Base-by-base conservation (phyloP, 805 yeast species). In the Spathaspora passalidarum region DNA sequence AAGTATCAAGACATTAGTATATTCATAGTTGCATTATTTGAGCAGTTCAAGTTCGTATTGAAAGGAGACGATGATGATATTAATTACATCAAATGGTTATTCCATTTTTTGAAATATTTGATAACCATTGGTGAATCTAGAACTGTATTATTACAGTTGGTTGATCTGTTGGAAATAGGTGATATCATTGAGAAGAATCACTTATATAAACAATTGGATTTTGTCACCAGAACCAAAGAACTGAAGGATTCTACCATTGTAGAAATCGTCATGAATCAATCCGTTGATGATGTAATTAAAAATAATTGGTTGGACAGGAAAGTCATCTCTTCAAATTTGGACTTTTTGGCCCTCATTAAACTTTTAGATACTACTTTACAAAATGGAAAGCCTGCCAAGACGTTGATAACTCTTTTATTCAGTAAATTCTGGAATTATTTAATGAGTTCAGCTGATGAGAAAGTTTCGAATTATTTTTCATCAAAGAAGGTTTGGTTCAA, bases 31-130 rank as follows among this genome's bases (percentile, higher is more conserved):
- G 65, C 59, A 1, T 51, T 70, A 5, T 61, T 81, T 38, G 97
- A 90, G 52, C 97, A 90, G 58, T 76, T 85, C 63, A 70, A 73
- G 43, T 87, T 75, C 57, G 74, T 80, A 9, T 66, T 72, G 4
- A 65, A 62, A 0, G 48, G 53, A 9, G 57, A 55, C 16, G 55
- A 57, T 5, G 22, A 61, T 0, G 45, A 46, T 8, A 16, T 20
- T 5, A 29, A 34, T 7, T 54, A 64, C 3, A 53, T 68, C 17
- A 56, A 61, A 40, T 86, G 91, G 89, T 44, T 86, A 1, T 56
- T 68, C 8, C 53, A 74, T 1, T 74, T 80, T 36, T 52, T 77
- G 29, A 70, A 78, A 52, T 75, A 75, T 42, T 59, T 80, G 51
- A 59, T 68, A 2, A 61, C 82, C 4, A 57, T 78, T 17, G 95